Evolutionary conservation across 1,139 yeast species (phyloP).

Genomic region (Yamadazyma sp.): DNA sequence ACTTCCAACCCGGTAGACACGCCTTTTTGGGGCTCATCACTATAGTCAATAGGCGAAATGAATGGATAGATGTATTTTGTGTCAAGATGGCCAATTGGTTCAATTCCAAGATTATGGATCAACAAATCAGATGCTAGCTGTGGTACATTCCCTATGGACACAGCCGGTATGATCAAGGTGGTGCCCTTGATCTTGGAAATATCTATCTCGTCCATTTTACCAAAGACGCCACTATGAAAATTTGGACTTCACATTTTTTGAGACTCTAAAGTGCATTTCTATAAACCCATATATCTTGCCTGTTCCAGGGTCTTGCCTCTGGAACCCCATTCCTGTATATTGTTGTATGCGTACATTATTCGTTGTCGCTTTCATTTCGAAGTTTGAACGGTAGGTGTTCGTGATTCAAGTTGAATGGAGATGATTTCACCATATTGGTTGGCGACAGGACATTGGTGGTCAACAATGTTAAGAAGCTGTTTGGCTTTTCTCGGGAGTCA

Average conservation of each 20-base stretch:
- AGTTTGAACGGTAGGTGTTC: constrained; percentile 10
- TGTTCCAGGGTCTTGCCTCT: too few species aligned
- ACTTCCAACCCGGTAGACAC: constrained; percentile 65
- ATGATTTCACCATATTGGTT: constrained; percentile 6
- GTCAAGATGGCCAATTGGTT: constrained; percentile 55
- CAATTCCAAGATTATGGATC: constrained; percentile 57
- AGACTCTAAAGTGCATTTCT: neutral
- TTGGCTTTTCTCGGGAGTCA: constrained; percentile 65
- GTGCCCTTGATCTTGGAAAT: constrained; percentile 13
- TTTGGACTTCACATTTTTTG: too few species aligned
- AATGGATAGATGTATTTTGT: constrained; percentile 73
- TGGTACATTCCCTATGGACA: constrained; percentile 87
- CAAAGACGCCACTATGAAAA: neutral
- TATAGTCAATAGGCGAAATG: constrained; percentile 69
- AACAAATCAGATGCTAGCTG: constrained; percentile 78
- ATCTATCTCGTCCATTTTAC: constrained; percentile 2
- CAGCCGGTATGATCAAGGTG: constrained; percentile 66
- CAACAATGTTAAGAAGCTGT: constrained; percentile 72
- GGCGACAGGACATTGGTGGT: constrained; percentile 23
- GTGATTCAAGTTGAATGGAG: constrained; percentile 7
- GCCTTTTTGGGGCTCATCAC: constrained; percentile 24
- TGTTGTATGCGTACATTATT: constrained; percentile 1
- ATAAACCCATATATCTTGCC: neutral
- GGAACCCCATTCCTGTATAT: neutral
- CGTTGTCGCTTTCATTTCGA: constrained; percentile 13